phyloP scores from a whole-genome alignment of 805 yeast genomes.

The Metschnikowia gruessii region DNA sequence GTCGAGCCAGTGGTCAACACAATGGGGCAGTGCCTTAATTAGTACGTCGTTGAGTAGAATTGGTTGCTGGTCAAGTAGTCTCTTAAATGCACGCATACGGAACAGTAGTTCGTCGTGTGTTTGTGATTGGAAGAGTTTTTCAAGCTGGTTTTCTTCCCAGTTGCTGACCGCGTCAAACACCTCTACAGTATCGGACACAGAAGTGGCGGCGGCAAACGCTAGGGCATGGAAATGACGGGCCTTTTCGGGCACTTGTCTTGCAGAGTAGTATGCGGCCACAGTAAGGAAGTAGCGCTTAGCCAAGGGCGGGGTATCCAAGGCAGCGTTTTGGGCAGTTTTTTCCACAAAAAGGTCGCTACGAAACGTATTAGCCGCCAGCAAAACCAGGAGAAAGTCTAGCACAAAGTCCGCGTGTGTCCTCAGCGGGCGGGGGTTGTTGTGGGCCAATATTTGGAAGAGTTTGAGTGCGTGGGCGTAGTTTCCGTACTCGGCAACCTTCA shows the following conservation, averaged over 20 bases:
- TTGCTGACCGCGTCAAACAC: conserved; percentile 63
- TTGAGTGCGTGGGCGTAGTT: conserved; percentile 24
- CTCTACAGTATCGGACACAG: conserved; percentile 59
- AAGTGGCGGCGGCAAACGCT: conserved; percentile 45
- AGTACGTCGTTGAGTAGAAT: conserved; percentile 64
- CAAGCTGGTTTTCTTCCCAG: conserved; percentile 47
- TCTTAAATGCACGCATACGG: conserved; percentile 48
- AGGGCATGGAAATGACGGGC: conserved; percentile 42
- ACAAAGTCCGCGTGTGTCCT: conserved; percentile 5
- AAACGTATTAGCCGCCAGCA: conserved; percentile 1
- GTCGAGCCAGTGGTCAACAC: conserved; percentile 66
- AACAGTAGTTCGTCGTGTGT: conserved; percentile 37
- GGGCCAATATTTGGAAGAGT: conserved; percentile 25
- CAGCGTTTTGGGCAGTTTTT: conserved; percentile 11
- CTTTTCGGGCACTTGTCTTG: conserved; percentile 27
- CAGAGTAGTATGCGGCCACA: conserved; percentile 48
- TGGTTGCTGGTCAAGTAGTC: conserved; percentile 53
- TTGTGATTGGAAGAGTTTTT: conserved; percentile 23
- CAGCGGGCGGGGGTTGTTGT: not conserved
- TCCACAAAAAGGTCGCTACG: conserved; percentile 8
- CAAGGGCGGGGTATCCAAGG: conserved; percentile 55
- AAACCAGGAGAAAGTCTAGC: conserved; percentile 6
- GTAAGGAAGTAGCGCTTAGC: conserved; percentile 46
- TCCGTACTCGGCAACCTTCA: conserved; percentile 31
- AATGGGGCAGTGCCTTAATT: conserved; percentile 58